Evolutionary conservation across 768 basidiomycete species (phyloP), one percentile per base, ranked within the genome.

Genomic region (Heimioporus sp.): DNA sequence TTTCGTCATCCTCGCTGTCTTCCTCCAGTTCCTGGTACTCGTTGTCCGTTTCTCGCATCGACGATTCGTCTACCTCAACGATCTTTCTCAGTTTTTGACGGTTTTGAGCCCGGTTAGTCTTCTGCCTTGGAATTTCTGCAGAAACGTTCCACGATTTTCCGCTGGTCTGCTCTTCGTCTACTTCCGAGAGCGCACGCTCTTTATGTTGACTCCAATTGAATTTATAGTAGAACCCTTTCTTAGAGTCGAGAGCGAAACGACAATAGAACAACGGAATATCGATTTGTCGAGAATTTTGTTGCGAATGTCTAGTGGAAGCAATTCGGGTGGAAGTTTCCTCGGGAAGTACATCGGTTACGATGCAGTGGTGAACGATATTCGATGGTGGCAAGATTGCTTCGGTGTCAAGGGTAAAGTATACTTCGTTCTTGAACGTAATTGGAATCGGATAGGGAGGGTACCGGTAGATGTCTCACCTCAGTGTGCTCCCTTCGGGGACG

Each of bases 381-480:
- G 76, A 72, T 6, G 86, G 79, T 13, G 74, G 70, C 15, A 87
- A 58, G 37, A 78, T 70, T 20, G 72, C 80, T 39, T 71, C 73
- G 5, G 75, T 73, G 31, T 72, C 57, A 20, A 87, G 66, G 10
- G 81, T 80, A 45, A 86, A 87, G 59, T 88, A 90, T 8, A 91
- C 76, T 67, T 92, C 90, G 56, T 88, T 86, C 90, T 91, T 53
- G 6, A 15, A 45, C 15, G 9, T 41, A 20, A 43, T 55, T 44
- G 11, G 36, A 34, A 55, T 12, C 17, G 41, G 40, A 4, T 40
- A 24, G 41, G 43, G 40, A 47, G 19, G 5, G 19, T 32, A 36
- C 12, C 13, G 20, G 10, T 41, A n/a, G 15, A 49, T 13, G 10
- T 62, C 77, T 43, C 49, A 89, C 89, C 69, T 85, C 76, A 41